Evolutionary conservation across 2,329 filamentous ascomycete genomes (phyloP).

Genomic region (Dactylellina leptospora): DNA sequence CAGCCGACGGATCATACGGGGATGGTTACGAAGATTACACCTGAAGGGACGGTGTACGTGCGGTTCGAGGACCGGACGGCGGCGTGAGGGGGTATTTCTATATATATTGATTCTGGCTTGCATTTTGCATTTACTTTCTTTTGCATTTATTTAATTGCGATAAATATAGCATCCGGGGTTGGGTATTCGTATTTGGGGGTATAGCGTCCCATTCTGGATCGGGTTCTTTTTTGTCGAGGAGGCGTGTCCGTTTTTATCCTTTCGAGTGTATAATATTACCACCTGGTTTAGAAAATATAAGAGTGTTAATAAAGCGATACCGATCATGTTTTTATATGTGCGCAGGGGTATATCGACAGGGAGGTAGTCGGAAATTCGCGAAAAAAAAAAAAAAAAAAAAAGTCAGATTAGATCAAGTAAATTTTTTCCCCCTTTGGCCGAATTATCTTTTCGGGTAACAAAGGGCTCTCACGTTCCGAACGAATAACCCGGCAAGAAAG

Average conservation of each 20-base stretch:
- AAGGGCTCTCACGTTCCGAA: constrained; percentile 52
- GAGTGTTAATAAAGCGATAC: too few species aligned
- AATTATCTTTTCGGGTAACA: neutral
- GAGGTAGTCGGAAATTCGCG: too few species aligned
- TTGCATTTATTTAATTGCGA: neutral
- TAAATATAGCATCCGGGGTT: neutral
- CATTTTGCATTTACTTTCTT: neutral
- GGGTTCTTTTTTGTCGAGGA: neutral
- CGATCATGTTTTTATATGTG: too few species aligned
- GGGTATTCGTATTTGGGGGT: neutral
- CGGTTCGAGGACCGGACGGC: constrained; percentile 26
- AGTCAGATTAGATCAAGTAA: constrained; percentile 54
- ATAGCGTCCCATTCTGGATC: neutral
- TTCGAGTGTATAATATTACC: constrained; percentile 40
- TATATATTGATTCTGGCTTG: too few species aligned
- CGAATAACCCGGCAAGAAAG: constrained; percentile 14
- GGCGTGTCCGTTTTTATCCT: neutral
- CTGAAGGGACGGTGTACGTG: constrained; percentile 42
- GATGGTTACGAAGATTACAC: constrained; percentile 37
- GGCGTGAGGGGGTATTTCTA: neutral
- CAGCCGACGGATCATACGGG: constrained; percentile 43
- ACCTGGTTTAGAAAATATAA: neutral
- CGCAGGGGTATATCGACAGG: too few species aligned
- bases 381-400: too few species aligned
- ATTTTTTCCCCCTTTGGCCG: constrained; percentile 31